Base-by-base conservation (phyloP, 2,329 filamentous ascomycete species). In the Biscogniauxia mediterranea region DNA sequence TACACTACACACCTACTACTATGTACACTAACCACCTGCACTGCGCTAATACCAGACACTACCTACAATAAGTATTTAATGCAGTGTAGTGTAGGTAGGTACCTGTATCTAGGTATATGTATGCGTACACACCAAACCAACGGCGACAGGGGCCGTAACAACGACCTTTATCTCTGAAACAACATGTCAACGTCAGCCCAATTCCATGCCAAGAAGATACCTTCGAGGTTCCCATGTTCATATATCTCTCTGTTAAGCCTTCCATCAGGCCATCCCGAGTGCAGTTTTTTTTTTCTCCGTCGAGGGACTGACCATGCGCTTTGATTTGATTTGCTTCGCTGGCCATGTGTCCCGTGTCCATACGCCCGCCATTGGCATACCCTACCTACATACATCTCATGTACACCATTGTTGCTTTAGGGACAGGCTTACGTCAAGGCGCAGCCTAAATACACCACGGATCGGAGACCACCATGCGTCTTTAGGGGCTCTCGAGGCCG, bases 401-500 rank as follows among this genome's bases (percentile, higher is more conserved):
- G 38, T 46, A 46, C 38, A 32, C 28, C 28, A 32, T 32, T 46
- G 38, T 46, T n/a, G 38, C 38, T 46, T n/a, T 15, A n/a, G 38
- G 38, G 17, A 15, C 15, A 6, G 17, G 38, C 15, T 46, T 46
- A 57, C 56, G 56, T 57, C 56, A 57, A 52, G 56, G 46, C 21
- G 56, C 56, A 55, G 54, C 32, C 28, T 6, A 32, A 32, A 13
- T 32, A 32, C 28, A 32, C 28, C 28, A 32, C 28, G 28, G 28
- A 13, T 32, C 7, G 28, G 28, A 32, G 28, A 6, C 28, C 46
- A n/a, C 17, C 50, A 52, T 52, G 52, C 21, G 25, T 23, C 21
- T 9, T 28, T 54, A 54, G 54, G 54, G 38, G n/a, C n/a, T 15
- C n/a, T 20, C 20, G 25, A 59, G 26, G 17, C 5, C 38, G 38